These are phyloP conservation scores for Lipomyces japonicus DNA, from an alignment of 805 yeast genomes.

Conservation along the genomic window DNA sequence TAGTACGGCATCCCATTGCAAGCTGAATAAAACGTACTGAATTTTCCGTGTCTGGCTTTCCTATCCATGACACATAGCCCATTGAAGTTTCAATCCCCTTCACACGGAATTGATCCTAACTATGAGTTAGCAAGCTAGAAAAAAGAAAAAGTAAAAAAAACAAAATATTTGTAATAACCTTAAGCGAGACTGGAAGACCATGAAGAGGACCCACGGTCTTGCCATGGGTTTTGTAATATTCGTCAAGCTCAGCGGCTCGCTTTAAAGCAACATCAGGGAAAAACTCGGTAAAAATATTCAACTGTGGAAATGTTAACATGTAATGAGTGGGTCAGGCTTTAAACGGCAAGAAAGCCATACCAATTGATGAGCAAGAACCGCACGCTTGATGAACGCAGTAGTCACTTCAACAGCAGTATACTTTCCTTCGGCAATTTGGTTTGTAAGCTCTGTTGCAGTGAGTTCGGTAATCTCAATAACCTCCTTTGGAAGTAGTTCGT, in stretches of 20 bases:
- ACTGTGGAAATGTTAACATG: conserved; percentile 19
- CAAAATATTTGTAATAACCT: conserved; percentile 29
- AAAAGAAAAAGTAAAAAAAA: background rate
- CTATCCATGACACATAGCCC: conserved; percentile 49
- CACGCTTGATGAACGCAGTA: conserved; percentile 55
- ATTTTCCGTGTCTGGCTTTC: conserved; percentile 37
- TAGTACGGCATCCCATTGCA: background rate
- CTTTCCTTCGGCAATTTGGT: conserved; percentile 33
- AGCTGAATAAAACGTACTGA: conserved; percentile 36
- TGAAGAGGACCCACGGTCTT: conserved; percentile 58
- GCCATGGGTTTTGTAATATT: conserved; percentile 45
- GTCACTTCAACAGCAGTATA: conserved; percentile 48
- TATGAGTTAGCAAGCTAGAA: background rate
- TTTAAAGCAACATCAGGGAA: conserved; percentile 54
- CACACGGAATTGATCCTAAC: conserved; percentile 46
- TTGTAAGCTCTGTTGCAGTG: conserved; percentile 30
- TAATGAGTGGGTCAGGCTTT: conserved; percentile 2
- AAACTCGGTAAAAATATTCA: conserved; percentile 42
- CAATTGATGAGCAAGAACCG: conserved; percentile 57
- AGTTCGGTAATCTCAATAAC: conserved; percentile 33
- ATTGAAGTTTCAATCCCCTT: conserved; percentile 49
- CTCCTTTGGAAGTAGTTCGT: conserved; percentile 24
- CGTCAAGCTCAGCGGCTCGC: conserved; percentile 55
- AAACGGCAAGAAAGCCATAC: conserved; percentile 35
- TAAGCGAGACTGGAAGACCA: conserved; percentile 62